Evolutionary conservation across 495 filamentous ascomycete genomes (phyloP).

Genomic region (Pyronema domesticum): DNA sequence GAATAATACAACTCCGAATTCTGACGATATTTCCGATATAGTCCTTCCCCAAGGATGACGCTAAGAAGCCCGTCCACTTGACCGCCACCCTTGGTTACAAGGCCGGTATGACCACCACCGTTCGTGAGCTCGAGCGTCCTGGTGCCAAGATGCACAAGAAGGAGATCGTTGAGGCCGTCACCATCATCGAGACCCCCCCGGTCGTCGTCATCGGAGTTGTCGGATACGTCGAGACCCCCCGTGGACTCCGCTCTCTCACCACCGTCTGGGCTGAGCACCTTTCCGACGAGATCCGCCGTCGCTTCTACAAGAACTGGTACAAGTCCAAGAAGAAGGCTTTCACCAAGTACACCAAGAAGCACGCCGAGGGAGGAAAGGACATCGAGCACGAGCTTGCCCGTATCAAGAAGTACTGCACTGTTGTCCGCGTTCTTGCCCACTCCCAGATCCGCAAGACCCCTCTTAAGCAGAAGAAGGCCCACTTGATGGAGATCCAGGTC

Average conservation of each 20-base stretch:
- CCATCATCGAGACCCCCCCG: constrained; percentile 98
- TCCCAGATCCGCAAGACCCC: constrained; percentile 98
- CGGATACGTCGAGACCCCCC: constrained; percentile 99
- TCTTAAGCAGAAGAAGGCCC: constrained; percentile 99
- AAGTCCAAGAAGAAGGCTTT: constrained; percentile 99
- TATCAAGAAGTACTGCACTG: constrained; percentile 99
- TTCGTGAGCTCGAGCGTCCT: constrained; percentile 97
- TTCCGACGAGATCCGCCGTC: constrained; percentile 93
- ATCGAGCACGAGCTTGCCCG: constrained; percentile 95
- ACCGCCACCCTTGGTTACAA: constrained; percentile 99
- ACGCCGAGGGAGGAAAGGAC: constrained; percentile 79
- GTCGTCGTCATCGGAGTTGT: constrained; percentile 99
- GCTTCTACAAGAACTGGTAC: constrained; percentile 99
- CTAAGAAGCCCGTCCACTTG: constrained; percentile 97
- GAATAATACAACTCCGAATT: constrained; percentile 16
- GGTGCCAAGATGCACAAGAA: constrained; percentile 99
- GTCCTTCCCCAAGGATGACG: constrained; percentile 96
- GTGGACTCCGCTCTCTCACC: constrained; percentile 96
- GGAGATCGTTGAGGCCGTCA: constrained; percentile 98
- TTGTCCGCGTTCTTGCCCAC: constrained; percentile 97
- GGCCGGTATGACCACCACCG: constrained; percentile 99
- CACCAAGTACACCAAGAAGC: constrained; percentile 99
- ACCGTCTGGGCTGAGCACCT: constrained; percentile 99
- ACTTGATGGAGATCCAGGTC: constrained; percentile 99
- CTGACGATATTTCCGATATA: constrained; percentile 10